These are phyloP conservation scores for Aspergillus felis DNA, from an alignment of 2,329 filamentous ascomycete genomes.

Conservation along the genomic window DNA sequence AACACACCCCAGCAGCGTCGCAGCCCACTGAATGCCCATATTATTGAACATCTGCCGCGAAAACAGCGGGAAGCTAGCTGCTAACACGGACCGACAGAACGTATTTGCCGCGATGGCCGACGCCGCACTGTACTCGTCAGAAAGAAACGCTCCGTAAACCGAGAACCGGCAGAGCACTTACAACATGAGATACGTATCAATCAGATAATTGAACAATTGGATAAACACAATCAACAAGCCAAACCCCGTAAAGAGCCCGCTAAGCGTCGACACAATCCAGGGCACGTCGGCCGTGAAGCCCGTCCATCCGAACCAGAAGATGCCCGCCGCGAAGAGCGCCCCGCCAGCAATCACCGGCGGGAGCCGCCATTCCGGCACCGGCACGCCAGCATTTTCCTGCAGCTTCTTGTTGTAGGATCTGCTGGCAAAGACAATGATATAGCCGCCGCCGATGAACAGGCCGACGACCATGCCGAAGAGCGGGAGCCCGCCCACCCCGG, in stretches of 20 bases:
- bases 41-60: slow-evolving; percentile 4
- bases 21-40: slow-evolving; percentile 33
- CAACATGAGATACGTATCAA: slow-evolving; percentile 55
- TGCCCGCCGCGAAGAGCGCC: slow-evolving; percentile 53
- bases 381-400: slow-evolving; percentile 58
- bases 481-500: slow-evolving; percentile 69
- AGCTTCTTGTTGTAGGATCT: slow-evolving; percentile 67
- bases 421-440: slow-evolving; percentile 59
- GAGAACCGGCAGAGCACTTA: slow-evolving; percentile 3
- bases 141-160: not conserved
- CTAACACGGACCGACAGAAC: not conserved
- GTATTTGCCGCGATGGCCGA: slow-evolving; percentile 3
- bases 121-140: not conserved
- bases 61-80: slow-evolving; percentile 1
- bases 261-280: slow-evolving; percentile 41
- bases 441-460: slow-evolving; percentile 62
- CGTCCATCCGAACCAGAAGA: slow-evolving; percentile 77
- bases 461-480: slow-evolving; percentile 82
- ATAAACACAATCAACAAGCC: slow-evolving; percentile 58
- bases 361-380: slow-evolving; percentile 56
- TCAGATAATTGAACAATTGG: slow-evolving; percentile 55
- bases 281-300: slow-evolving; percentile 47
- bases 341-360: slow-evolving; percentile 53
- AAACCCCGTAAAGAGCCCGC: slow-evolving; percentile 54
- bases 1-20: slow-evolving; percentile 36